Evolutionary conservation across 768 basidiomycete genomes (phyloP), one percentile per base, ranked within the genome.

Genomic region (Neoboletus brunneissimus): DNA sequence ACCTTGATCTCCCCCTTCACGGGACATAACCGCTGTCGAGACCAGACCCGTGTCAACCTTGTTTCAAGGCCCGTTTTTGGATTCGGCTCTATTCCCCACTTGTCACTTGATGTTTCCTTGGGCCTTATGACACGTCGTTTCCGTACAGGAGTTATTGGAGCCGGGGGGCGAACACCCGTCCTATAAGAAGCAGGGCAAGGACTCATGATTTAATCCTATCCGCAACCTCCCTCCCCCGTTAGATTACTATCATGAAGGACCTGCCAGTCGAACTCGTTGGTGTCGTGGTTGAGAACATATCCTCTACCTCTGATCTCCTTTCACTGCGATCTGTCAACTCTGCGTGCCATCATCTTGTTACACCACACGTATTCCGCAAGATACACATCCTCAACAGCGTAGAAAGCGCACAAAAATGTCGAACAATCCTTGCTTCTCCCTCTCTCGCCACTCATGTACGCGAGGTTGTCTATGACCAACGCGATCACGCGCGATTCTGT

Each of bases 381-480:
- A 13, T 71, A n/a, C 59, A 64, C 46, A 46, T 71, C 44, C 50
- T 40, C 37, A 71, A 66, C 12, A 73, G 65, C 54, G 25, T 64
- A 13, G 58, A 63, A 37, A 73, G 70, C 46, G 55, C 68, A 4
- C 69, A 67, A 32, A 65, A 64, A 4, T 58, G 54, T 48, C 59
- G 41, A 54, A 65, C 54, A 51, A 58, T 71, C 49, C 51, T 71
- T 23, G 52, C 61, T 15, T 57, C 64, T 1, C 54, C 69, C 37
- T 31, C 60, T 27, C 60, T 71, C 10, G 59, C 71, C 22, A 1
- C 57, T n/a, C 55, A 63, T 12, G 67, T 71, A 16, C 64, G 60
- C 25, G 65, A 69, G 42, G 51, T 71, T 4, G 62, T 73, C 35
- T 73, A 71, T 22, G 70, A 71, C 54, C 51, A 55, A 16, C 70